phyloP scores from a whole-genome alignment of 306 rosid species.

The Quercus variabilis region DNA sequence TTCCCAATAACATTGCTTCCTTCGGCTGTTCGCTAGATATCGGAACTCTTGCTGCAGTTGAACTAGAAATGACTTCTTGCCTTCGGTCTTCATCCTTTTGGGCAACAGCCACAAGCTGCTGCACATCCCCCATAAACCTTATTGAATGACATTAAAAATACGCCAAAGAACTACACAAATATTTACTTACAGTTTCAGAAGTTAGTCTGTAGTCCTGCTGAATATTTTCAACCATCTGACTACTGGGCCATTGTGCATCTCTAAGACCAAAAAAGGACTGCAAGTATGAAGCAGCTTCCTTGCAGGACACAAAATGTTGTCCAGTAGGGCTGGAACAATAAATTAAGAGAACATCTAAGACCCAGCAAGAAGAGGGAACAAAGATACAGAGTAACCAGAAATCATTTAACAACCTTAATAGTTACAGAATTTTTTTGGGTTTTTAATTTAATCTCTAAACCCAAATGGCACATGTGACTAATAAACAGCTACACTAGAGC shows the following conservation, averaged over 20 bases:
- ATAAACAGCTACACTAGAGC: background rate
- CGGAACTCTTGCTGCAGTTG: constrained; percentile 24
- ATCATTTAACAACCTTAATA: background rate
- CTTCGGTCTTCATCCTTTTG: constrained; percentile 34
- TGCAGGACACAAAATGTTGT: constrained; percentile 72
- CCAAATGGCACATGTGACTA: background rate
- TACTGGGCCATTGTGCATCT: constrained; percentile 25
- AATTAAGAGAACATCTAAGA: constrained; percentile 21
- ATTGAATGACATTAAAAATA: background rate
- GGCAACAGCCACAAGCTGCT: constrained; percentile 49
- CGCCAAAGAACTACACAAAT: background rate
- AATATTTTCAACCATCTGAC: constrained; percentile 32
- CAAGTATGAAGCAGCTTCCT: constrained; percentile 64
- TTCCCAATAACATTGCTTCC: constrained; percentile 45
- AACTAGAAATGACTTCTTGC: constrained; percentile 33
- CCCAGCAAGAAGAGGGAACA: background rate
- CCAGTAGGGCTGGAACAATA: constrained; percentile 70
- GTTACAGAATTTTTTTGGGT: background rate
- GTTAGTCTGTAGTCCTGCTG: constrained; percentile 27
- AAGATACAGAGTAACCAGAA: background rate
- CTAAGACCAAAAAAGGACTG: constrained; percentile 39
- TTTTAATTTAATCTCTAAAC: background rate
- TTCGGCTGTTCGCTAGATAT: constrained; percentile 37
- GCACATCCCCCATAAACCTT: constrained; percentile 30
- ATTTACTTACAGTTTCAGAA: constrained; percentile 45